phyloP scores from a whole-genome alignment of 257 asterid genomes.

The Lycium barbarum region DNA sequence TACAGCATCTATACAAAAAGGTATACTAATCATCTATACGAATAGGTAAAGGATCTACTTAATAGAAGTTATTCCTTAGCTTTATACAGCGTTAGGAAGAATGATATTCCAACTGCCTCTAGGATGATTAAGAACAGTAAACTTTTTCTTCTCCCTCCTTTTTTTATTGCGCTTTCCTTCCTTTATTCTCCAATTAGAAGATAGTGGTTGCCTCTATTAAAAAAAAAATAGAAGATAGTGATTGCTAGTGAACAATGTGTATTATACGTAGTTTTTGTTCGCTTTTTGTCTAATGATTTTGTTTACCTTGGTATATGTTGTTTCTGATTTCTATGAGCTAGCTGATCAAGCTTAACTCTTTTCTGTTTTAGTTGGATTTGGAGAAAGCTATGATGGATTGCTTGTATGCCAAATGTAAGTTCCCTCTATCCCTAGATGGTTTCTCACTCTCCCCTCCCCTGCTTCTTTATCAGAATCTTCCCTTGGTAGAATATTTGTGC shows the following conservation, averaged over 20 bases:
- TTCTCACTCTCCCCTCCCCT: neutral
- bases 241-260: slow-evolving; percentile 2
- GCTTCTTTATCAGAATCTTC: neutral
- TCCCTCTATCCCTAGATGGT: neutral
- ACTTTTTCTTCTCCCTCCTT: neutral
- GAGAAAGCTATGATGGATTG: slow-evolving; percentile 99
- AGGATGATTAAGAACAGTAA: neutral
- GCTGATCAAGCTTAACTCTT: slow-evolving; percentile 25
- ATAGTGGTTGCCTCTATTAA: neutral
- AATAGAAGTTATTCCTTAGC: neutral
- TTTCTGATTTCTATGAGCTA: neutral
- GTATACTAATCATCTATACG: too few species aligned
- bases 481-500: neutral
- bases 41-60: too few species aligned
- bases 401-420: slow-evolving; percentile 96
- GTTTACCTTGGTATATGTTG: neutral
- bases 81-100: neutral
- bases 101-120: neutral
- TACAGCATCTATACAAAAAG: too few species aligned
- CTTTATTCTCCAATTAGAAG: slow-evolving; percentile 13
- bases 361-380: slow-evolving; percentile 75
- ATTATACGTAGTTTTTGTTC: neutral
- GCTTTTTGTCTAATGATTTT: neutral
- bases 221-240: neutral
- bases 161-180: neutral